Base-by-base conservation (phyloP, 2,329 filamentous ascomycete genomes). In the Monilinia laxa region DNA sequence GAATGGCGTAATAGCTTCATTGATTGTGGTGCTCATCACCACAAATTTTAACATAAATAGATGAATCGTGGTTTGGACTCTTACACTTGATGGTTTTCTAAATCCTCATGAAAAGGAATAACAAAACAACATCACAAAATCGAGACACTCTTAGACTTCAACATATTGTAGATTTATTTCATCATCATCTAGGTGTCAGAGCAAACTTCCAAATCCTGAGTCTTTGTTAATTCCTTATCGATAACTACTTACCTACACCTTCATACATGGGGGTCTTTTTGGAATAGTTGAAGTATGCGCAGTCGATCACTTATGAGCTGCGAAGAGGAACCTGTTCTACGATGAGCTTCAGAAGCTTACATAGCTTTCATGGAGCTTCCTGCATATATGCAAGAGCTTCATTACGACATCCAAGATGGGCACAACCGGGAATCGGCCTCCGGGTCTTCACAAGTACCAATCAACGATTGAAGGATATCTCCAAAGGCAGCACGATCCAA, bases 361-460 rank as follows among this genome's bases (percentile, higher is more conserved):
- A 72, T 66, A 70, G 66, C 66, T 68, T 76, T 45, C 59, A 70
- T 31, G 70, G 70, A 73, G 71, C 72, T 71, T 70, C 72, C 62
- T 75, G 73, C 71, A 71, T 71, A 52, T 67, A 57, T 54, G 68
- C 68, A 65, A 73, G 72, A 72, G 68, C 68, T 64, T 66, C 69
- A 47, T 40, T 56, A 20, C 62, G 62, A 56, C 66, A 69, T 11
- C 70, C 70, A 67, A 67, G 53, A 75, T 74, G 74, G 70, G 66
- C 40, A 35, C 63, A 68, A 64, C 62, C 69, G 12, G 52, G 69
- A 38, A 53, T 71, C 35, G 69, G 73, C 12, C 63, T 74, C 16
- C 71, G 73, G n/a, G 70, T 75, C 51, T 75, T 76, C 60, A 73
- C 75, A 40, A 75, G 67, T 64, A 71, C 73, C 20, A 72, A 62